Evolutionary conservation across 2,329 filamentous ascomycete species (phyloP), one percentile per base, ranked within the genome.

Genomic region (Pezicula rhizophila): DNA sequence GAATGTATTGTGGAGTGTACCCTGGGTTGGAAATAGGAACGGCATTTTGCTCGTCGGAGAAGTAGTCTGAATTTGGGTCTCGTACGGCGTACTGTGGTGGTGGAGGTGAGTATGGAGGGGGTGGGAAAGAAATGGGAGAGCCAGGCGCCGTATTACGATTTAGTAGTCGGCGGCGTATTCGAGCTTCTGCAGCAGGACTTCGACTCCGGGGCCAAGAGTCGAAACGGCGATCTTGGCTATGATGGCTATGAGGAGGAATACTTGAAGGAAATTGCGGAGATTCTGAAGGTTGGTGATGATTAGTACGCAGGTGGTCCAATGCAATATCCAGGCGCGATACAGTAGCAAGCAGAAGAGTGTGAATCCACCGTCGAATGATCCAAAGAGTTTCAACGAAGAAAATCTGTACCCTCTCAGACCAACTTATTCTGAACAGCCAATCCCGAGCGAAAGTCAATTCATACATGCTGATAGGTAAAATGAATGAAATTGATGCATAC

Each of bases 1-100:
- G 60, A 88, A 78, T 48, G 72, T 73, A 57, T 73, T 69, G 55
- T 76, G 73, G 33, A 86, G 71, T 43, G 73, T 68, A 49, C 77
- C 73, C 46, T 73, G 68, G 20, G 71, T 71, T 3, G 82, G 80
- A 60, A 79, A 79, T 56, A 76, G 70, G 57, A 68, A 70, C 55
- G 74, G 69, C 78, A 82, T 83, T 56, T 57, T 70, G 61, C 47
- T 53, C 31, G 38, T 57, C 48, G 39, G 40, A 40, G 38, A 12
- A n/a, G 26, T 35, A 35, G 33, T 42, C 11, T 25, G 20, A 15
- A 42, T 42, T 42, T 14, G 10, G 23, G 31, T 26, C 23, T 26
- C 8, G 25, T 15, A 15, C 10, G 26, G 38, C 23, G 38, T 40
- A 40, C 17, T 40, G 28, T 15, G n/a, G n/a, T 38, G 35, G 35